A percentile compares a stretch with the other conserved stretches of the same genome.
These are phyloP conservation scores for Suillus subluteus DNA, from an alignment of 768 basidiomycete species.

Conservation along the genomic window DNA sequence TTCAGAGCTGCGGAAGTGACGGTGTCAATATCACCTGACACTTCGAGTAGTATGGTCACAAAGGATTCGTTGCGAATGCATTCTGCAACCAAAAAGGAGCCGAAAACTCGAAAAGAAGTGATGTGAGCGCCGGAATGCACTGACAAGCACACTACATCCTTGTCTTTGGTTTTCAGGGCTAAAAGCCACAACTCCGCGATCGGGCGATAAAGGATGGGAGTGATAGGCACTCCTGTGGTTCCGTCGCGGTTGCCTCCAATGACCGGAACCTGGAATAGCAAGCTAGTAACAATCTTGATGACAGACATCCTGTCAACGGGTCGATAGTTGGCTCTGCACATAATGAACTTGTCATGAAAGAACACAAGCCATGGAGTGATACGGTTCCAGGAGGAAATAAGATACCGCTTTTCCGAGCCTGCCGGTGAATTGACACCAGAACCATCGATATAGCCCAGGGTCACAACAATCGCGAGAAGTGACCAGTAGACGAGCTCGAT, in stretches of 20 bases:
- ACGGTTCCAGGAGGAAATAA: not conserved
- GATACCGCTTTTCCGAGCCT: not conserved
- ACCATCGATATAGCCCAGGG: not conserved
- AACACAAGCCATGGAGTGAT: not conserved
- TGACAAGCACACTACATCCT: not conserved
- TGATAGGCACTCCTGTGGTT: too few relatives aligned
- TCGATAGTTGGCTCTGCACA: constrained; percentile 5
- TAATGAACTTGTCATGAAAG: constrained; percentile 1
- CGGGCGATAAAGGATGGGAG: not conserved
- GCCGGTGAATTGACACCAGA: too few relatives aligned
- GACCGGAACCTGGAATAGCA: not conserved
- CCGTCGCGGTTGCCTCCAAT: not conserved
- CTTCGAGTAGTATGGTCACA: not conserved
- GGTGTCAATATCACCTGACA: not conserved
- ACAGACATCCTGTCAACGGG: not conserved
- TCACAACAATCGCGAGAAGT: not conserved
- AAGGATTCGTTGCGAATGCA: not conserved
- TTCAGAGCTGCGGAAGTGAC: not conserved
- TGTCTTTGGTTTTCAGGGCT: not conserved
- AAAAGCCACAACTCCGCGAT: not conserved
- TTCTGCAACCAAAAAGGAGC: not conserved
- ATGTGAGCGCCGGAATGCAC: rapidly evolving
- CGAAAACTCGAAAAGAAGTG: not conserved
- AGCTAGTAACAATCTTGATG: not conserved
- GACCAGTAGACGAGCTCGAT: not conserved